Conservation (phyloP, 371 early-diverging fungal species). For the Rhizopus stolonifer region DNA sequence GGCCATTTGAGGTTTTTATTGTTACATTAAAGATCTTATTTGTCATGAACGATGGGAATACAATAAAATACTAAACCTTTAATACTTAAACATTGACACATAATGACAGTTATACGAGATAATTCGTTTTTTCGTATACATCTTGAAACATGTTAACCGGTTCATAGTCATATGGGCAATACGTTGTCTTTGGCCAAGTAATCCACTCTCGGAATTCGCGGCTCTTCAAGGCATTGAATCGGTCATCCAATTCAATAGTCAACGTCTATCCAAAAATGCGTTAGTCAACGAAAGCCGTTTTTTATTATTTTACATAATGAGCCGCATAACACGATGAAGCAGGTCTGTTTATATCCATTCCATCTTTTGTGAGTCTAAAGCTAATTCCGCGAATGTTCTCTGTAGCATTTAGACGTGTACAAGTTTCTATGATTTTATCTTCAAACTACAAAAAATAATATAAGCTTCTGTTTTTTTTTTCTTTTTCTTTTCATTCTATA, state of each 20-base stretch:
- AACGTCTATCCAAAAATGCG: too few species aligned
- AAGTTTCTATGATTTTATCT: constrained; percentile 33
- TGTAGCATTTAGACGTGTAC: constrained; percentile 45
- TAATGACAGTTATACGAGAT: constrained; percentile 24
- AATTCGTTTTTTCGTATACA: constrained; percentile 4
- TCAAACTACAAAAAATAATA: constrained; percentile 43
- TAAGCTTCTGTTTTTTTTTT: neutral
- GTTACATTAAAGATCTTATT: too few species aligned
- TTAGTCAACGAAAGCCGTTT: too few species aligned
- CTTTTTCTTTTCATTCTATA: neutral
- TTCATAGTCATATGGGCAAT: constrained; percentile 11
- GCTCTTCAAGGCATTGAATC: constrained; percentile 34
- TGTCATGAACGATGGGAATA: too few species aligned
- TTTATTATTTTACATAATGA: constrained; percentile 20
- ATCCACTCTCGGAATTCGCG: constrained; percentile 18
- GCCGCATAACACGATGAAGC: constrained; percentile 9
- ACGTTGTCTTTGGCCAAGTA: constrained; percentile 9
- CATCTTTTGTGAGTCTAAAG: constrained; percentile 37
- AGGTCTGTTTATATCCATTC: constrained; percentile 12
- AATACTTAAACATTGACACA: too few species aligned
- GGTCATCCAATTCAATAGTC: constrained; percentile 38
- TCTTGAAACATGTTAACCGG: constrained; percentile 15
- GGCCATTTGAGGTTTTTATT: too few species aligned
- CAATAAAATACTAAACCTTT: constrained; percentile 9
- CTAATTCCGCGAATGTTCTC: constrained; percentile 51